Evolutionary conservation across 192 early-diverging fungal genomes (phyloP), one percentile per base, ranked within the genome.

Genomic region (Endogone sp.): DNA sequence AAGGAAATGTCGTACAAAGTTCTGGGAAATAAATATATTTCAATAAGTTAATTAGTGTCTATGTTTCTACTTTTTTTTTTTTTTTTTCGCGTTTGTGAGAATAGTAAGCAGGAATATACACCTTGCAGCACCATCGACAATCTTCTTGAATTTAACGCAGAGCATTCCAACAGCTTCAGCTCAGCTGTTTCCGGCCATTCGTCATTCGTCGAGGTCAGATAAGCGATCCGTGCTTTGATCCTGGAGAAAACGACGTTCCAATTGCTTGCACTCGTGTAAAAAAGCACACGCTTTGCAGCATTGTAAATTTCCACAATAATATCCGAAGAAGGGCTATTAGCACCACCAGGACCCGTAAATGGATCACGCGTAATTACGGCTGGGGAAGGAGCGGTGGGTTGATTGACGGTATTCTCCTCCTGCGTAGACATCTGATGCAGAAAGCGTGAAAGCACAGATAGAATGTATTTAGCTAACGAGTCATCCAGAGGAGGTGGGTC

Each of bases 241-340:
- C 88, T 88, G 29, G 87, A 76, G 78, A 91, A 90, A 4, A 94
- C 86, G 4, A 93, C 83, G 60, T 78, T 77, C 95, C 95, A 98
- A 81, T 97, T 98, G 25, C 91, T 86, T 23, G 94, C 92, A 59
- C 92, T 92, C 22, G 96, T 81, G 75, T 91, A 97, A 77, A 90
- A 92, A 32, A 95, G 82, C 29, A 97, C 86, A 3, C 90, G 74
- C 25, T 92, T 92, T 2, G 96, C 94, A 3, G 90, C 89, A 66
- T 91, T 92, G 65, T 90, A 92, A 64, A 93, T 91, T 67, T 93
- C 93, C 63, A 77, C 72, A 49, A 90, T 79, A 28, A 89, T 80
- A 29, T 86, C 85, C 76, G 77, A 60, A 62, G 72, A 70, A 71
- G 58, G 56, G 31, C 64, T 9, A 72, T 61, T 3, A 65, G 77